Base-by-base conservation (phyloP, 495 filamentous ascomycete genomes). In the Podospora conica region DNA sequence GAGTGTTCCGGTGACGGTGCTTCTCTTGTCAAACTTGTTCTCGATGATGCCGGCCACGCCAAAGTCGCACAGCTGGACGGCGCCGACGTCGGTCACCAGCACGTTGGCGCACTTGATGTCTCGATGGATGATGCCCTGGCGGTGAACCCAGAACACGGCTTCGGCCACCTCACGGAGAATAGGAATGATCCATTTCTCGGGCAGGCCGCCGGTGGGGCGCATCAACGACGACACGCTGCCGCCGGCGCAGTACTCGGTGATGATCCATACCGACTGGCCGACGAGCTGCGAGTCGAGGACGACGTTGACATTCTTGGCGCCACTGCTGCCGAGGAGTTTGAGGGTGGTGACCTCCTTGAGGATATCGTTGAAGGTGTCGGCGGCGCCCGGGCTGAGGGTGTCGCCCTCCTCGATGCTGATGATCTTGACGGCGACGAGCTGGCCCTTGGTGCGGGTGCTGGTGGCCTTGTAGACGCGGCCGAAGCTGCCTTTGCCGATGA, bases 91-190 rank as follows among this genome's bases (percentile, higher is more conserved):
- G 28, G 66, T 68, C 18, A 68, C 53, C 20, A 68, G 63, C 18
- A 68, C 66, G 33, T 68, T 68, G 53, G 66, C 66, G 25, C 66
- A 68, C 40, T 68, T 68, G 66, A 68, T 65, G 53, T 68, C 66
- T 0, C 66, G 66, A n/a, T 68, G 66, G 66, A 68, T 65, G 54
- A 68, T 65, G 48, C 62, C 66, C 29, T 65, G 63, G 48, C 58
- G 56, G 31, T 68, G 66, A 9, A 68, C 63, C 66, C 66, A 68
- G 63, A 29, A 68, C 3, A 68, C 53, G 63, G 66, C 66, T 29
- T 65, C 66, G 33, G 66, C 66, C n/a, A 68, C 63, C 58, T 65
- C 66, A 6, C 66, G 28, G 9, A 68, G 66, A 53, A 68, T 68
- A 6, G 66, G 66, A 25, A 68, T 58, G 59, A 68, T 68, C 66